A percentile compares a stretch with the other conserved stretches of the same genome.
phyloP scores from a whole-genome alignment of 1,284 basidiomycete genomes.

The Ustilago hordei region DNA sequence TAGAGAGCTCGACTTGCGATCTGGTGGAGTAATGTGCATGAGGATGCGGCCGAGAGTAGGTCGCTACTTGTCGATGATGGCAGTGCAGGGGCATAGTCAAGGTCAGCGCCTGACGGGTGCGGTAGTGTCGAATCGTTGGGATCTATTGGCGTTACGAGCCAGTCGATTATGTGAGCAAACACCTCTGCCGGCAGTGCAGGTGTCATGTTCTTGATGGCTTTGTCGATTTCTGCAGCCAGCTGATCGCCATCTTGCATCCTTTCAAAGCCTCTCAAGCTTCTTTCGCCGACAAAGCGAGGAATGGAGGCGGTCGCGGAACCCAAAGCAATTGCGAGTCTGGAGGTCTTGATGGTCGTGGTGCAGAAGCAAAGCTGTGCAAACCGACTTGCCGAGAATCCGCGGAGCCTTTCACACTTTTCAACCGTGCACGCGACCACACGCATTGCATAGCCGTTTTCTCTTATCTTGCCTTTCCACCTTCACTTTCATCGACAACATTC shows the following conservation, averaged over 20 bases:
- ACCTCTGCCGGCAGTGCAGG: conserved; percentile 38
- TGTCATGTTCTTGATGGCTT: conserved; percentile 3
- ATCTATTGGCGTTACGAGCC: conserved; percentile 22
- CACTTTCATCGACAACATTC: background rate
- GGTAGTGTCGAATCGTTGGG: conserved; percentile 33
- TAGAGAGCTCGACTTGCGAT: conserved; percentile 16
- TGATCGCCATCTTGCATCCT: conserved; percentile 2
- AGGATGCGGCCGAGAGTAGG: conserved; percentile 19
- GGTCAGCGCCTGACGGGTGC: conserved; percentile 12
- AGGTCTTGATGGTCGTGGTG: background rate
- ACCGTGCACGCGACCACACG: conserved; percentile 10
- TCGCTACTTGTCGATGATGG: conserved; percentile 19
- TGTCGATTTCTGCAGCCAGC: background rate
- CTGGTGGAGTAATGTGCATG: conserved; percentile 19
- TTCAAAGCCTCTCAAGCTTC: background rate
- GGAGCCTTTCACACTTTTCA: background rate
- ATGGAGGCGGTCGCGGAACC: background rate
- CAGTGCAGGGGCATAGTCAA: conserved; percentile 20
- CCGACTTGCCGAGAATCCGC: background rate
- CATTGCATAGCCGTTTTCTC: background rate
- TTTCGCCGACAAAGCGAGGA: background rate
- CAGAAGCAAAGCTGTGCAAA: background rate
- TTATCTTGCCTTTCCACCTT: conserved; percentile 2
- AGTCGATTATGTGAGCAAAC: conserved; percentile 26
- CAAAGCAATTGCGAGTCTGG: background rate